Conservation (phyloP, 768 basidiomycete genomes). For the Postia placenta region DNA sequence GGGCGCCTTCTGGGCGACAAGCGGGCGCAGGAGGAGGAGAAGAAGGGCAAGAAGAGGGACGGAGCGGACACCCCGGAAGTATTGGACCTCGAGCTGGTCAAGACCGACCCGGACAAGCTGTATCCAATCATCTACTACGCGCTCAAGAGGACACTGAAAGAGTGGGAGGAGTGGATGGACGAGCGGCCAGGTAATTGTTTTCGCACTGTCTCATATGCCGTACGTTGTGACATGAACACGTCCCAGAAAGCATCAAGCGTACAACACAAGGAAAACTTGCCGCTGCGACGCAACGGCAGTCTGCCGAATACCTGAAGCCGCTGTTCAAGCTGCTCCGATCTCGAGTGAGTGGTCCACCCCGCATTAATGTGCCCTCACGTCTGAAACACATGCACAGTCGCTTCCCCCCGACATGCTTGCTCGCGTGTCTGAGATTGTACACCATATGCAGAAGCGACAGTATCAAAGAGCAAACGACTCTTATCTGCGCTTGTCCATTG, state of each 20-base stretch:
- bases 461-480: conserved; percentile 97
- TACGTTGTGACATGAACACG: neutral
- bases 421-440: conserved; percentile 89
- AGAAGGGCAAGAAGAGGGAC: conserved; percentile 38
- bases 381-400: conserved; percentile 35
- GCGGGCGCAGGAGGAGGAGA: conserved; percentile 30
- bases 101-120: conserved; percentile 88
- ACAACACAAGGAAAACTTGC: conserved; percentile 91
- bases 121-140: conserved; percentile 98
- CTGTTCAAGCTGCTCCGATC: conserved; percentile 88
- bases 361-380: neutral
- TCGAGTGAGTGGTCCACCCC: conserved; percentile 42
- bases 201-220: conserved; percentile 1
- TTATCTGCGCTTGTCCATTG: conserved; percentile 94
- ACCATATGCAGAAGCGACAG: conserved; percentile 92
- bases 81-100: conserved; percentile 76
- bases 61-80: conserved; percentile 44
- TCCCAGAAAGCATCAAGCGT: conserved; percentile 73
- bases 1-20: conserved; percentile 61
- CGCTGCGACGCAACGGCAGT: conserved; percentile 92
- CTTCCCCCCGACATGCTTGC: conserved; percentile 80
- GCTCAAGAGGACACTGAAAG: conserved; percentile 85
- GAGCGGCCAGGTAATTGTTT: conserved; percentile 72
- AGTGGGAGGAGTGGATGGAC: conserved; percentile 96
- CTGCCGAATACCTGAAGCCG: conserved; percentile 94